These are phyloP conservation scores for Jackrogersella minutella DNA, from an alignment of 495 filamentous ascomycete genomes.

Conservation along the genomic window DNA sequence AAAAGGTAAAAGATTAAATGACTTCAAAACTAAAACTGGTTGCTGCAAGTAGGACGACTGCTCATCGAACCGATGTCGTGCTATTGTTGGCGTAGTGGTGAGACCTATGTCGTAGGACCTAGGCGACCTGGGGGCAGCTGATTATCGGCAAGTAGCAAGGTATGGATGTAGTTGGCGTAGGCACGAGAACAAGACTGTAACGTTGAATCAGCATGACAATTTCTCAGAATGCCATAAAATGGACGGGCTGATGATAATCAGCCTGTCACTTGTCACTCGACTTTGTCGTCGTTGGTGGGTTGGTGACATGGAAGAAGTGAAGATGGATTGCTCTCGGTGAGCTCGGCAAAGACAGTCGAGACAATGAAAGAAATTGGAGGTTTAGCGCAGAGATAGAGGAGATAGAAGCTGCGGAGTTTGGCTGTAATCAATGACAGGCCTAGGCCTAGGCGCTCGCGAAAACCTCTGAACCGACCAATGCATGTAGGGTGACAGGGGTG, in stretches of 20 bases:
- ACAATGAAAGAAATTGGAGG: slow-evolving; percentile 26
- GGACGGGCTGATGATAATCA: slow-evolving; percentile 7
- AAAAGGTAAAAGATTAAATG: slow-evolving; percentile 19
- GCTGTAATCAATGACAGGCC: slow-evolving; percentile 35
- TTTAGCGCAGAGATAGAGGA: slow-evolving; percentile 8
- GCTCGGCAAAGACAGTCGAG: slow-evolving; percentile 19
- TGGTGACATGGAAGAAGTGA: slow-evolving; percentile 3
- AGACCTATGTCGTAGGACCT: slow-evolving; percentile 38
- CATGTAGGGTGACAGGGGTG: slow-evolving; percentile 24
- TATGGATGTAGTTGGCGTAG: slow-evolving; percentile 5
- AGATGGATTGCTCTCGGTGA: slow-evolving; percentile 8
- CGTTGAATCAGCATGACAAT: slow-evolving; percentile 25
- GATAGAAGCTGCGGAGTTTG: slow-evolving; percentile 34
- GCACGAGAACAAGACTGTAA: slow-evolving; percentile 20
- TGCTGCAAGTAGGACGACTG: slow-evolving; percentile 21
- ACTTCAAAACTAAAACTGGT: slow-evolving; percentile 10
- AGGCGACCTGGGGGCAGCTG: slow-evolving; percentile 28
- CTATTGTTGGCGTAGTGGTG: slow-evolving; percentile 23
- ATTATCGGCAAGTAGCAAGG: slow-evolving; percentile 16
- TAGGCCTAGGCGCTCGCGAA: slow-evolving; percentile 35
- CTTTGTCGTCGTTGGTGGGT: slow-evolving; percentile 8
- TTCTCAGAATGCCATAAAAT: slow-evolving; percentile 11
- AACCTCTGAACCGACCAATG: slow-evolving; percentile 29
- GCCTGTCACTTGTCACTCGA: slow-evolving; percentile 16
- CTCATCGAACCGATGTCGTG: slow-evolving; percentile 33